phyloP scores from a whole-genome alignment of 345 rosid species.

The Populus deltoides region DNA sequence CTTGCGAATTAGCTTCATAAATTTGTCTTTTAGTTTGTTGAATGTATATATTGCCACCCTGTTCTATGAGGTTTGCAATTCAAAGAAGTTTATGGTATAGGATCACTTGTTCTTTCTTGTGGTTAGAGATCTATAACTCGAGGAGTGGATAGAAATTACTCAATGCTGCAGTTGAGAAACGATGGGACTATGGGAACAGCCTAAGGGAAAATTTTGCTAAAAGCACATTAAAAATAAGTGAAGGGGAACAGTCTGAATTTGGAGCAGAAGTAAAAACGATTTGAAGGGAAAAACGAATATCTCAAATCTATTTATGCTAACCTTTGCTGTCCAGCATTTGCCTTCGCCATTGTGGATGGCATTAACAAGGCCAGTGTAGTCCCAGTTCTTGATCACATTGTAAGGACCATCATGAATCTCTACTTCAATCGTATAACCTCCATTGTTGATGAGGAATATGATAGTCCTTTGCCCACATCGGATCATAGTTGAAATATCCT shows the following conservation, averaged over 20 bases:
- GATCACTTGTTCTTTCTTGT: not conserved
- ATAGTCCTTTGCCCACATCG: constrained; percentile 51
- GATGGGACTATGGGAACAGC: not conserved
- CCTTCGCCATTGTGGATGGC: constrained; percentile 78
- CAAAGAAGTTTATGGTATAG: not conserved
- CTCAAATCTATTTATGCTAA: constrained; percentile 15
- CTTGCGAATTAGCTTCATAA: not conserved
- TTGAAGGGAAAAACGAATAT: not conserved
- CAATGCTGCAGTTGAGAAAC: not conserved
- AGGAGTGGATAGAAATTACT: not conserved
- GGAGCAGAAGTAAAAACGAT: not conserved
- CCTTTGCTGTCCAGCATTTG: constrained; percentile 76
- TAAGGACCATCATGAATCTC: constrained; percentile 80
- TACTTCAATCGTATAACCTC: constrained; percentile 74
- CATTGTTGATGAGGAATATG: constrained; percentile 72
- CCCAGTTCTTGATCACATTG: constrained; percentile 78
- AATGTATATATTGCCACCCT: not conserved
- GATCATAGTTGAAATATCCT: constrained; percentile 71
- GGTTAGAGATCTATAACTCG: too few species aligned
- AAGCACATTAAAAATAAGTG: not conserved
- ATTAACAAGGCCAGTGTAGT: constrained; percentile 56
- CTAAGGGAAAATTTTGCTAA: not conserved
- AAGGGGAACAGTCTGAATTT: not conserved
- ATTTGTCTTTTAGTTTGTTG: not conserved
- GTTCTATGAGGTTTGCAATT: not conserved